A percentile compares a stretch with the other conserved stretches of the same genome.
Evolutionary conservation across 2,329 filamentous ascomycete genomes (phyloP).

Genomic region (Calonectria leucothoes): DNA sequence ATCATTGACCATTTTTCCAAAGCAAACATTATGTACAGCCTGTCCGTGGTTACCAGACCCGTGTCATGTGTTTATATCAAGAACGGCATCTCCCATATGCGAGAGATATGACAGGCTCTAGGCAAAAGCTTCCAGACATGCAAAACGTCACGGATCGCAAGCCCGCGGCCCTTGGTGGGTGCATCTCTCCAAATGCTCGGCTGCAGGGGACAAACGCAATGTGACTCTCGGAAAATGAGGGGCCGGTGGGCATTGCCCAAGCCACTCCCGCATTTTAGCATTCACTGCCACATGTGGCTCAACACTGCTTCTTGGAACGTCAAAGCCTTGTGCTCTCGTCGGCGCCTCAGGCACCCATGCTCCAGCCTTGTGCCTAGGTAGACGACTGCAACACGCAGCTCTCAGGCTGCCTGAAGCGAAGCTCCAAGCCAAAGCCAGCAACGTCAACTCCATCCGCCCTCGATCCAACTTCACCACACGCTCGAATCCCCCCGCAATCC

Average conservation of each 20-base stretch:
- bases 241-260: constrained; percentile 27
- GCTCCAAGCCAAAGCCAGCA: constrained; percentile 47
- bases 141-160: constrained; percentile 13
- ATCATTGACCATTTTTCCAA: background rate
- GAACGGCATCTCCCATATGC: background rate
- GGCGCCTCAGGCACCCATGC: constrained; percentile 46
- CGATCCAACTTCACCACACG: constrained; percentile 22
- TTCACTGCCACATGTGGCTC: constrained; percentile 17
- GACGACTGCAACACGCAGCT: constrained; percentile 53
- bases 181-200: constrained; percentile 24
- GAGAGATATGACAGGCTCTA: background rate
- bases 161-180: background rate
- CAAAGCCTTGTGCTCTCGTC: constrained; percentile 21
- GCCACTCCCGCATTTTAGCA: constrained; percentile 38
- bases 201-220: constrained; percentile 20
- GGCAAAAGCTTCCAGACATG: background rate
- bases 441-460: constrained; percentile 37
- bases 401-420: constrained; percentile 56
- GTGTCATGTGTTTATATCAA: background rate
- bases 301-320: background rate
- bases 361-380: constrained; percentile 40
- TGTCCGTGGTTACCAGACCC: too few relatives aligned
- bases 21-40: background rate
- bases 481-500: constrained; percentile 20
- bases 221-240: constrained; percentile 17